Evolutionary conservation across 2,329 filamentous ascomycete species (phyloP).

Genomic region (Chrysosphaeria jannelii): DNA sequence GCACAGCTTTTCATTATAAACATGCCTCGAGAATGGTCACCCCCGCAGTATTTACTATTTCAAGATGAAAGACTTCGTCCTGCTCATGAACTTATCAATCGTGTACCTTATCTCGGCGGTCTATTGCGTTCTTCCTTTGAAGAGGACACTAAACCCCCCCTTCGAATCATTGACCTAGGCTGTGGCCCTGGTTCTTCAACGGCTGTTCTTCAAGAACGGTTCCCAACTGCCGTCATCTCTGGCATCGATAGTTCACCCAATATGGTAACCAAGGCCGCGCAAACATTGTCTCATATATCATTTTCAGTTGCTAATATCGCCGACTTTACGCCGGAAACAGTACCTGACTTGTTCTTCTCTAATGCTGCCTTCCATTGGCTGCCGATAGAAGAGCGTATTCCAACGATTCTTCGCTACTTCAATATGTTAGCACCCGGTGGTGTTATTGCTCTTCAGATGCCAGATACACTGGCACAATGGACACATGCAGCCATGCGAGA

Average conservation of each 20-base stretch:
- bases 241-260: slow-evolving; percentile 24
- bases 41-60: slow-evolving; percentile 25
- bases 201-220: slow-evolving; percentile 14
- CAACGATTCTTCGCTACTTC: slow-evolving; percentile 14
- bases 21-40: too few species aligned
- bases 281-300: slow-evolving; percentile 11
- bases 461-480: slow-evolving; percentile 17
- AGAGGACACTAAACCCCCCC: background rate
- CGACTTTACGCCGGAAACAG: slow-evolving; percentile 8
- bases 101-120: slow-evolving; percentile 10
- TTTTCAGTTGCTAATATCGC: slow-evolving; percentile 17
- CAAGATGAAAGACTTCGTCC: slow-evolving; percentile 19
- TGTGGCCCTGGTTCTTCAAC: slow-evolving; percentile 31
- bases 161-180: slow-evolving; percentile 22
- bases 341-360: slow-evolving; percentile 18
- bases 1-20: too few species aligned
- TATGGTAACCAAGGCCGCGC: slow-evolving; percentile 20
- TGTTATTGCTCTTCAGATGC: slow-evolving; percentile 20
- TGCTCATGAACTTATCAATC: slow-evolving; percentile 19
- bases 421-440: slow-evolving; percentile 12
- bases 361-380: slow-evolving; percentile 32
- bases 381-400: slow-evolving; percentile 12
- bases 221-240: slow-evolving; percentile 14
- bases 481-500: slow-evolving; percentile 19
- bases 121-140: slow-evolving; percentile 1